phyloP scores from a whole-genome alignment of 768 basidiomycete species.

The Serendipita sp. region DNA sequence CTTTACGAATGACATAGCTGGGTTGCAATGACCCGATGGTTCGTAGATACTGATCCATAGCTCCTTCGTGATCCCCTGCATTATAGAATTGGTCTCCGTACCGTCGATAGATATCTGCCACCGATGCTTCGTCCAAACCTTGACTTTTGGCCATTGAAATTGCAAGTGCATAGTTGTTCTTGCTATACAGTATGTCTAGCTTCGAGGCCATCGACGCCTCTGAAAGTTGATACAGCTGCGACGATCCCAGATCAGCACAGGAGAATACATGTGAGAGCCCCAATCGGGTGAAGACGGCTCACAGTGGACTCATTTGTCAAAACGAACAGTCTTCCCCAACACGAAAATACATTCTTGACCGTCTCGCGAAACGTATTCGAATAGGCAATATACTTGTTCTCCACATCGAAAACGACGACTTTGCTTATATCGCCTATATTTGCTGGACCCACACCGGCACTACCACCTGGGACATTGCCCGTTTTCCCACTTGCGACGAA shows the following conservation, averaged over 20 bases:
- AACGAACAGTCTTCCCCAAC: slow-evolving; percentile 68
- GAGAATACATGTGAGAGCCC: background rate
- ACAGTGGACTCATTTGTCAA: slow-evolving; percentile 67
- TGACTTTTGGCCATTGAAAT: slow-evolving; percentile 71
- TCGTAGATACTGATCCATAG: slow-evolving; percentile 82
- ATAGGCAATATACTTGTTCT: slow-evolving; percentile 82
- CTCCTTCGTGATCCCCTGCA: slow-evolving; percentile 83
- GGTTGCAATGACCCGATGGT: slow-evolving; percentile 83
- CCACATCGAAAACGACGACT: slow-evolving; percentile 77
- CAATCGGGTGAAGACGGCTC: slow-evolving; percentile 11
- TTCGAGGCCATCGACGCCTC: slow-evolving; percentile 77
- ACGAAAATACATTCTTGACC: slow-evolving; percentile 65
- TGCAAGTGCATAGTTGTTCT: slow-evolving; percentile 63
- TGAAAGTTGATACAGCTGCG: slow-evolving; percentile 44
- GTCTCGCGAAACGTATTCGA: slow-evolving; percentile 67
- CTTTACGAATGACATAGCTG: slow-evolving; percentile 95
- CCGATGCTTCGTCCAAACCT: slow-evolving; percentile 47
- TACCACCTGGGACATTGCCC: background rate
- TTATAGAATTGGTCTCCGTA: slow-evolving; percentile 85
- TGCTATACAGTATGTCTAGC: slow-evolving; percentile 69
- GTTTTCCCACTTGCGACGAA: slow-evolving; percentile 32
- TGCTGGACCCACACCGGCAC: slow-evolving; percentile 1
- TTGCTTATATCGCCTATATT: slow-evolving; percentile 43
- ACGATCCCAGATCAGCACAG: background rate
- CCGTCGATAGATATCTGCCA: slow-evolving; percentile 77